Base-by-base conservation (phyloP, 208 protist species). In the Angomonas deanei region DNA sequence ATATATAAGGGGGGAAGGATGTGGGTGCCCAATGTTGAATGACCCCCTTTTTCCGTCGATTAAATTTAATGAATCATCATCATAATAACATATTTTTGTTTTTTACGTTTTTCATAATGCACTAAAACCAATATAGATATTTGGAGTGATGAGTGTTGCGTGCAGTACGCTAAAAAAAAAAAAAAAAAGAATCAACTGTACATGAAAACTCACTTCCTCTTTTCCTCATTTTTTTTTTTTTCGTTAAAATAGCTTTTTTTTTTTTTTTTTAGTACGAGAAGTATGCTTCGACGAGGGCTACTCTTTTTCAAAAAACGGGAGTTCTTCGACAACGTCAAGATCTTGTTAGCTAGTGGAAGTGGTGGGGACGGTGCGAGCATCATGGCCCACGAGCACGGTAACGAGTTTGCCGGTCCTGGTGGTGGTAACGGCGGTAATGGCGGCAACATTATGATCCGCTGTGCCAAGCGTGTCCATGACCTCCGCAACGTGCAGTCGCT, bases 381-480 rank as follows among this genome's bases (percentile, higher is more conserved):
- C 55, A 94, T 96, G 86, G 65, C 82, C 3, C 91, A 96, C 64
- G 81, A 88, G 53, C 83, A 92, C 63, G 78, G 82, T 19, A 93
- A 96, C 60, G 88, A 96, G 64, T 87, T 96, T 58, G 91, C 88
- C 8, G 91, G 91, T 15, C 91, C 91, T n/a, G 91, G 88, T 30
- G 91, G 91, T 36, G 91, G 91, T 27, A 96, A 96, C 58, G 91
- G 91, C 28, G 91, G 91, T 23, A 91, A 88, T 57, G 91, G 91
- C n/a, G 91, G 91, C 0, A 84, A 80, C 39, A 76, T 96, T 15
- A 82, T 92, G 69, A 58, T 94, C 38, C 81, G 76, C 15, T 92
- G 88, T 53, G 74, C 59, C 50, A 75, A 66, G 34, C 13, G 34
- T 11, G 19, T 61, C 36, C 61, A 61, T 2, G 91, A 96, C 61